A percentile compares a stretch with the other conserved stretches of the same genome.
Evolutionary conservation across 371 early-diverging fungal genomes (phyloP).

Genomic region (Capillidium heterosporum): DNA sequence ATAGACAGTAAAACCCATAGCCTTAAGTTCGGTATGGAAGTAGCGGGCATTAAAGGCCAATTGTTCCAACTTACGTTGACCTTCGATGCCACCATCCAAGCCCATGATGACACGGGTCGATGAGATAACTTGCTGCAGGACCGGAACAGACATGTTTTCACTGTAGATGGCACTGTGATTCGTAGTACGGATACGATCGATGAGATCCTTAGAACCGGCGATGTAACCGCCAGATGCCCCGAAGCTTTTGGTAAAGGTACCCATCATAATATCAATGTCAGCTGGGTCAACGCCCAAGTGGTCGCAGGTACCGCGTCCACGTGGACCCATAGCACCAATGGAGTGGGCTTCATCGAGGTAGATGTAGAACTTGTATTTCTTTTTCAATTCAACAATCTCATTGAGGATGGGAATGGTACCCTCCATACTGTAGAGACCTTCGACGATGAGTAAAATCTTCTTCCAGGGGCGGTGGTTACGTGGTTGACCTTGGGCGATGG

Average conservation of each 20-base stretch:
- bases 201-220: conserved; percentile 60
- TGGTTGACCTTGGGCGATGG: conserved; percentile 97
- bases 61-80: conserved; percentile 58
- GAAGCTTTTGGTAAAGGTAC: conserved; percentile 99
- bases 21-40: conserved; percentile 62
- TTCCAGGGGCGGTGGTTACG: conserved; percentile 98
- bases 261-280: conserved; percentile 97
- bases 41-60: conserved; percentile 79
- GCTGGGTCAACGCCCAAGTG: conserved; percentile 77
- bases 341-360: conserved; percentile 99
- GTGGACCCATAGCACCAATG: conserved; percentile 89
- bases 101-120: conserved; percentile 80
- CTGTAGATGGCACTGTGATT: conserved; percentile 80
- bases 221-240: conserved; percentile 98
- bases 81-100: conserved; percentile 65
- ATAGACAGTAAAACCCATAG: conserved; percentile 90
- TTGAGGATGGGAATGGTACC: conserved; percentile 86
- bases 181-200: conserved; percentile 65
- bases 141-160: conserved; percentile 86
- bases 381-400: conserved; percentile 79
- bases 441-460: conserved; percentile 95
- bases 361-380: conserved; percentile 94
- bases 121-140: conserved; percentile 84
- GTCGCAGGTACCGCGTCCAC: conserved; percentile 96
- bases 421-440: conserved; percentile 99